Evolutionary conservation across 2,329 filamentous ascomycete genomes (phyloP).

Genomic region (Diplodia seriata): DNA sequence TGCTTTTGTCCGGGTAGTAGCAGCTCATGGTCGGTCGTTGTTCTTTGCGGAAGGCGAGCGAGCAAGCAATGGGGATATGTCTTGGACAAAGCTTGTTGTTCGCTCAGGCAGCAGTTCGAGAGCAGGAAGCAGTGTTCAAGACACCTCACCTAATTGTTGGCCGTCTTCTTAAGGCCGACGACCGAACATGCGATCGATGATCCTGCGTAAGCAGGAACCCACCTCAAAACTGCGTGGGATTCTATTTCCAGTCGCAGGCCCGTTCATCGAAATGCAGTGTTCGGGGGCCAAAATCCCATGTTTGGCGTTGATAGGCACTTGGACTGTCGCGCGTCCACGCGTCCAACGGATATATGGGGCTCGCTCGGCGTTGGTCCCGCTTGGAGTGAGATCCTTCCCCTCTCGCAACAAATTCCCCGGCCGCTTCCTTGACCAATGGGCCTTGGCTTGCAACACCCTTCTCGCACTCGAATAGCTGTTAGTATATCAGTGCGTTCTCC

Average conservation of each 20-base stretch:
- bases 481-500: no score
- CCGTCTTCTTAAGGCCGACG: neutral
- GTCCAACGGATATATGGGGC: neutral
- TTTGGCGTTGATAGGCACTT: neutral
- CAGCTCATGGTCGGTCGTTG: neutral
- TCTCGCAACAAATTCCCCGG: neutral
- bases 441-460: neutral
- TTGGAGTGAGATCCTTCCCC: neutral
- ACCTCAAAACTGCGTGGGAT: neutral
- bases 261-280: neutral
- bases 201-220: neutral
- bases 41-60: no score
- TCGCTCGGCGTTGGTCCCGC: neutral
- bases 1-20: neutral
- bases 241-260: neutral
- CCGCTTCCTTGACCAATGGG: neutral
- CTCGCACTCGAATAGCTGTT: no score
- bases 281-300: neutral
- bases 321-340: neutral
- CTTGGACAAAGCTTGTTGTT: neutral
- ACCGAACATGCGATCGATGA: neutral
- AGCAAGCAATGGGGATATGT: no score
- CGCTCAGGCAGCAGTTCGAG: neutral
- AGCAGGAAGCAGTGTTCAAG: neutral
- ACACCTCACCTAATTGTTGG: neutral